phyloP scores from a whole-genome alignment of 192 early-diverging fungal genomes.

The Spizellomyces punctatus region DNA sequence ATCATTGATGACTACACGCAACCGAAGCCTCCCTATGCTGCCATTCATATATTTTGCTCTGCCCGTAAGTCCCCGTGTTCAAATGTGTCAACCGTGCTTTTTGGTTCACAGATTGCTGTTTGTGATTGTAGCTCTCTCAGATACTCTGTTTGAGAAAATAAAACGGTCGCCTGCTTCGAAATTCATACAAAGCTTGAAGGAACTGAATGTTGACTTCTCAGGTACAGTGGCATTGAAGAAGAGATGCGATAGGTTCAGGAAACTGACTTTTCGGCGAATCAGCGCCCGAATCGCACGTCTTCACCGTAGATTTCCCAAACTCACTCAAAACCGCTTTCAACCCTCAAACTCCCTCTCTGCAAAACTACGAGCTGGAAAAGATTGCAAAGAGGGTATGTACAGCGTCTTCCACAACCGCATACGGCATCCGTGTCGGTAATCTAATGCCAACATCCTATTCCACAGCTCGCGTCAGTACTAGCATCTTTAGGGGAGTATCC shows the following conservation, averaged over 20 bases:
- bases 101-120: too few species aligned
- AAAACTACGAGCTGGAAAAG: constrained; percentile 38
- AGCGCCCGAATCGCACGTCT: constrained; percentile 56
- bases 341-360: constrained; percentile 31
- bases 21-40: constrained; percentile 44
- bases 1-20: constrained; percentile 55
- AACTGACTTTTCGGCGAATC: background rate
- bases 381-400: constrained; percentile 39
- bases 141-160: constrained; percentile 66
- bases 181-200: constrained; percentile 43
- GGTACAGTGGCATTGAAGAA: constrained; percentile 18
- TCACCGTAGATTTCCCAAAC: constrained; percentile 47
- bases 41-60: constrained; percentile 33
- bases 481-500: constrained; percentile 89
- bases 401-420: too few species aligned
- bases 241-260: too few species aligned
- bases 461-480: constrained; percentile 58
- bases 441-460: too few species aligned
- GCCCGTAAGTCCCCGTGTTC: constrained; percentile 15
- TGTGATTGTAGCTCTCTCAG: constrained; percentile 57
- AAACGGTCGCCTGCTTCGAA: constrained; percentile 49
- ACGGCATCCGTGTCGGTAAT: too few species aligned
- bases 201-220: constrained; percentile 57
- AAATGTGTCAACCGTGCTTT: background rate
- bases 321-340: constrained; percentile 46